Conservation (phyloP, 345 rosid species). For the Corchorus olitorius region DNA sequence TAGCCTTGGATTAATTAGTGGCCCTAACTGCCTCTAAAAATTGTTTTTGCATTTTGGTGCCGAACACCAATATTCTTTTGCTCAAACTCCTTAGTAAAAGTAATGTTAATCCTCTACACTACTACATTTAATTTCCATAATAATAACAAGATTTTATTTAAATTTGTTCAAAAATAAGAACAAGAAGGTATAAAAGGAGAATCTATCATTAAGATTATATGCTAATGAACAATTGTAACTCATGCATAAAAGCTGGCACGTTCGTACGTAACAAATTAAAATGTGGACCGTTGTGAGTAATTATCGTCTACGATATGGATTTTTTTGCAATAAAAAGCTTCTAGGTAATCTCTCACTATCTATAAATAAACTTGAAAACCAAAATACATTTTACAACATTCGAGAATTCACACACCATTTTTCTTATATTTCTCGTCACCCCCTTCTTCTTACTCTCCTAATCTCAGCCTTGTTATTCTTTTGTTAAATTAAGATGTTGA, state of each 20-base stretch:
- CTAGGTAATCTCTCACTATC: not conserved
- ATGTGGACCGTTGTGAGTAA: not conserved
- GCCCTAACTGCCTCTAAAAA: too few relatives aligned
- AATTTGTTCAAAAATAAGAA: not conserved
- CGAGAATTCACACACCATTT: not conserved
- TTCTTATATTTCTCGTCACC: too few relatives aligned
- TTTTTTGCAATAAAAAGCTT: not conserved
- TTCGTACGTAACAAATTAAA: too few relatives aligned
- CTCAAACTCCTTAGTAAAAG: too few relatives aligned
- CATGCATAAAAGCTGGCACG: not conserved
- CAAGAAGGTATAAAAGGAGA: not conserved
- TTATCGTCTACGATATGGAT: slow-evolving; percentile 1
- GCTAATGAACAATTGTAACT: slow-evolving; percentile 1
- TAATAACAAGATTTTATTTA: too few relatives aligned
- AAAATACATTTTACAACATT: not conserved
- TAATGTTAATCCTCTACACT: too few relatives aligned
- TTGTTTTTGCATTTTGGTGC: too few relatives aligned
- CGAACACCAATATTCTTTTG: too few relatives aligned
- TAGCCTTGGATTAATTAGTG: too few relatives aligned
- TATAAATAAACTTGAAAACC: not conserved
- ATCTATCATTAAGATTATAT: not conserved
- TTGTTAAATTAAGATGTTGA: slow-evolving; percentile 6
- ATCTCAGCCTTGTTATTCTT: not conserved
- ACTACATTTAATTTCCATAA: too few relatives aligned
- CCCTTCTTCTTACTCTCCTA: not conserved